Base-by-base conservation (phyloP, 306 rosid genomes). In the Urtica urens region DNA sequence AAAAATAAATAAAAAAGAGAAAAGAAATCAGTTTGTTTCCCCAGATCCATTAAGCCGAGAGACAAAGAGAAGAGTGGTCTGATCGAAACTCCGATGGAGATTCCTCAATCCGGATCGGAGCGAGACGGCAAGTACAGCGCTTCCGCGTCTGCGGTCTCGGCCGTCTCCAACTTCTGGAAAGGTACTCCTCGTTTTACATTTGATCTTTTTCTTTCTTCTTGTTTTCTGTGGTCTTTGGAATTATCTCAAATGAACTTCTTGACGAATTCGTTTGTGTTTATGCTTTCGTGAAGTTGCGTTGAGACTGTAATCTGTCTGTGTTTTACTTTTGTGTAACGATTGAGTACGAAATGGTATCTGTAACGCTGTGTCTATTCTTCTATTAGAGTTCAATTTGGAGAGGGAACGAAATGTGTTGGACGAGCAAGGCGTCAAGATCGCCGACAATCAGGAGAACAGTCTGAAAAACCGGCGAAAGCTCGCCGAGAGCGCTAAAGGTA, bases 401-500 rank as follows among this genome's bases (percentile, higher is more conserved):
- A 85, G 77, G 78, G 99, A 85, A 72, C 85, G 79, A 63, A 68
- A 78, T 7, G 51, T 76, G 23, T 49, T 90, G 80, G 99, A 90
- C 71, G 96, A 85, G 47, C 99, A 90, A 67, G 96, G 99, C 64
- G 86, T 85, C 57, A 78, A 82, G 43, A 85, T 90, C 60, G 92
- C 94, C 3, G 95, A 85, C 58, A 90, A 90, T 64, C 99, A 90
- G 72, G 99, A 90, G 43, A 90, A 85, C 62, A 90, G 99, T 81
- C 95, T 79, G 81, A 90, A 85, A 65, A 90, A 90, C 58, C 66
- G 96, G 29, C 87, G 96, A 60, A 90, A 90, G 83, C 99, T 90
- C 58, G 94, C 95, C 2, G 99, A 90, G 70, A 90, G 79, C 75
- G 79, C 94, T 50, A 69, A 93, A 90, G 93, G 99, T 85, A 54